phyloP scores from a whole-genome alignment of 2,329 filamentous ascomycete species.

The Fusarium marasasianum region DNA sequence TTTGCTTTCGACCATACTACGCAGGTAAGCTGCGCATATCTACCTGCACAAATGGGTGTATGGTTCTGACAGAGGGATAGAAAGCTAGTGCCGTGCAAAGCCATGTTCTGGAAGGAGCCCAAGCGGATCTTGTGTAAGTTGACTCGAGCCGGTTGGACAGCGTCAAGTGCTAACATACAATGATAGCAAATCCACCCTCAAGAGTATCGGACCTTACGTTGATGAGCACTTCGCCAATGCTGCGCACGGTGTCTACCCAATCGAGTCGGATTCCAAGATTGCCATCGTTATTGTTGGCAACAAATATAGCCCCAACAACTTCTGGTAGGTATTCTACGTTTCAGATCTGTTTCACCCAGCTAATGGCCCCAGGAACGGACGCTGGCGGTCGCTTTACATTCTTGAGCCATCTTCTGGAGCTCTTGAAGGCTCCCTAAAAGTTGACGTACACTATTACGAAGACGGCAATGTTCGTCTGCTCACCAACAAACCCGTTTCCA shows the following conservation, averaged over 20 bases:
- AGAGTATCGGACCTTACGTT: slow-evolving; percentile 78
- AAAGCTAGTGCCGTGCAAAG: slow-evolving; percentile 87
- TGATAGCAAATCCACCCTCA: slow-evolving; percentile 81
- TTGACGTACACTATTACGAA: slow-evolving; percentile 99
- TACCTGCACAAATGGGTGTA: neutral
- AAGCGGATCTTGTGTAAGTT: slow-evolving; percentile 81
- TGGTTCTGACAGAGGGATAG: slow-evolving; percentile 52
- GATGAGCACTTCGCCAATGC: slow-evolving; percentile 89
- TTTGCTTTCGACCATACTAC: slow-evolving; percentile 88
- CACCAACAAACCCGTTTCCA: slow-evolving; percentile 80
- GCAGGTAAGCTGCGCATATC: slow-evolving; percentile 61
- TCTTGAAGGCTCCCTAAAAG: slow-evolving; percentile 83
- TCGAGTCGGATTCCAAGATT: slow-evolving; percentile 77
- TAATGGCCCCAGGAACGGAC: slow-evolving; percentile 77
- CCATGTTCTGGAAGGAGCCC: slow-evolving; percentile 77
- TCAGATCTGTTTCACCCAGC: neutral
- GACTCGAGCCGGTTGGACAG: neutral
- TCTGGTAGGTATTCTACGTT: slow-evolving; percentile 71
- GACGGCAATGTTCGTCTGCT: slow-evolving; percentile 95
- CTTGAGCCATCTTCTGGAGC: slow-evolving; percentile 74
- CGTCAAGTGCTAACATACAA: slow-evolving; percentile 30
- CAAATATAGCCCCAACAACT: slow-evolving; percentile 98
- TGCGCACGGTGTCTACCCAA: slow-evolving; percentile 84
- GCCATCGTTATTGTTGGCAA: slow-evolving; percentile 89
- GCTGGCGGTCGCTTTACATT: slow-evolving; percentile 91